Base-by-base conservation (phyloP, 441 rosid species). In the Croton laevigatus region DNA sequence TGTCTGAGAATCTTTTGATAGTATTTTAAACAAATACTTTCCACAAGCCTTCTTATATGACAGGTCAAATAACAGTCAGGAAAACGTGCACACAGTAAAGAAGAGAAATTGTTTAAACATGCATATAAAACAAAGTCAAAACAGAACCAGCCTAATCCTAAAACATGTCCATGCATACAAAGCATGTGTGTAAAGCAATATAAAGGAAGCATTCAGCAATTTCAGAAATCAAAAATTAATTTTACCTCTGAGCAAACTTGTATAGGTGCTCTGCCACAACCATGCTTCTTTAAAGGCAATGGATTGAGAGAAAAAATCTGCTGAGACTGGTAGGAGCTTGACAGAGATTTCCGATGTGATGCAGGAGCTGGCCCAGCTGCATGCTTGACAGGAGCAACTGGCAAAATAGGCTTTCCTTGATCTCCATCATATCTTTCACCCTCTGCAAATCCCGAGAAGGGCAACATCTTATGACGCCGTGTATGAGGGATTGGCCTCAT, bases 211-310 rank as follows among this genome's bases (percentile, higher is more conserved):
- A 51, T 58, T 62, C 20, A 59, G 34, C 71, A 51, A 53, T 53
- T 64, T 9, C 32, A n/a, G 52, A 75, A 19, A 57, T 9, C 45
- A 52, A 60, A 65, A 65, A 51, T 23, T 53, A 74, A 78, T 68
- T 81, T 67, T 75, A 91, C 99, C 99, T 95, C 99, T 49, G 97
- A 84, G 88, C 99, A 95, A 77, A 42, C 90, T 80, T 87, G 98
- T 67, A 95, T 91, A n/a, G 95, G 97, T 57, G 97, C 85, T 87
- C 99, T 88, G 44, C 91, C 94, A 86, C 99, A 95, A 38, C 95
- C 95, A 72, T 95, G 99, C 77, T 93, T 93, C 84, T 91, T 95
- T 53, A 95, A 82, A 67, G 99, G 99, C 60, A 95, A 76, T 46
- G 99, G 98, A 69, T 95, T 95, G 69, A 95, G 72, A 63, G 99